Evolutionary conservation across 768 basidiomycete species (phyloP), one percentile per base, ranked within the genome.

Genomic region (Pleurotus salmoneostramineus): DNA sequence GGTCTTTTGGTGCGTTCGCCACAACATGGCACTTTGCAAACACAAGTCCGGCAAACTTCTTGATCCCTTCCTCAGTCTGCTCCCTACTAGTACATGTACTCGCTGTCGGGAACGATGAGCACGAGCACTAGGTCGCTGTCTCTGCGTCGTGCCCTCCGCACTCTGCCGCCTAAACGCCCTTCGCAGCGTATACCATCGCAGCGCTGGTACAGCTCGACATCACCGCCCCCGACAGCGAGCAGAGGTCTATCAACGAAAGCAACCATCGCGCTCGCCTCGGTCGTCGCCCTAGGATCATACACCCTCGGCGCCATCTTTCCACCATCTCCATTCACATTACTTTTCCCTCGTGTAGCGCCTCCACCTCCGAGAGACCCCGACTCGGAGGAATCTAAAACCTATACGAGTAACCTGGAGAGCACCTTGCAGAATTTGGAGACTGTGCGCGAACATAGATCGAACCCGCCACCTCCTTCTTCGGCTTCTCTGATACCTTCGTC

Each of bases 331-430:
- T 66, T 88, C 37, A 77, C 85, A 15, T 78, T 92, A 52, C 72
- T 96, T 27, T 89, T 87, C 48, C 94, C 95, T 2, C 80, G 89
- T 7, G 75, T 82, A 0, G 89, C 93, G 0, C 90, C 93, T 0
- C 82, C 88, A 0, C 89, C 93, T 0, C 76, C 78, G 33, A 36
- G 69, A 14, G 77, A 81, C 60, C 77, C 75, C 10, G 77, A 79
- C 58, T 83, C 85, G 3, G 77, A 75, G 1, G 83, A 84, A 60
- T 84, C 88, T 0, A 69, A 80, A 37, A 79, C 78, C 2, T 81
- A 88, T 64, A 80, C 80, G 3, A 76, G 75, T 14, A 68, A 72
- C 5, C 75, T 97, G 52, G 96, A 98, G 67, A 67, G 75, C 14
- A 71, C 80, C 43, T 75, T 98, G 5, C 89, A 92, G 61, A 68